Evolutionary conservation across 345 rosid genomes (phyloP).

Genomic region (Linum lewisii): DNA sequence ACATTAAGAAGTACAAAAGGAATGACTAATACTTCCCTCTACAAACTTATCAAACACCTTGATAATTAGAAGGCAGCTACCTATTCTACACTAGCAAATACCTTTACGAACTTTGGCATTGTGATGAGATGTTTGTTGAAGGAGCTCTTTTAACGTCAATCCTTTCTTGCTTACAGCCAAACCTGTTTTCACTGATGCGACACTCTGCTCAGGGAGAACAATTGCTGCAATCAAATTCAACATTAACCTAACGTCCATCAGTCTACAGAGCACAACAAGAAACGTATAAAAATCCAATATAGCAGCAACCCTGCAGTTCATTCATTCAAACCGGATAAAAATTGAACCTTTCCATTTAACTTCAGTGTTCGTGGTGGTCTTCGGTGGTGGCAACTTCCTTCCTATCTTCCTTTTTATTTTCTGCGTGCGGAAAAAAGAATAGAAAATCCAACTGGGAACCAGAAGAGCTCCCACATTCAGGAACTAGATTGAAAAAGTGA

Average conservation of each 20-base stretch:
- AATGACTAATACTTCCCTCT: too few relatives aligned
- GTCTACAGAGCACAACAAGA: background rate
- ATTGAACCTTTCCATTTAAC: slow-evolving; percentile 67
- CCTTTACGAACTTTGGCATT: slow-evolving; percentile 78
- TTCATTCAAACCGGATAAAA: background rate
- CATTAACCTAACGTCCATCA: background rate
- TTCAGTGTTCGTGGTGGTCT: slow-evolving; percentile 81
- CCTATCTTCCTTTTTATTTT: slow-evolving; percentile 91
- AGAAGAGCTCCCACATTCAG: background rate
- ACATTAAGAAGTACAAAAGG: too few relatives aligned
- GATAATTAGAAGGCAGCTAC: background rate
- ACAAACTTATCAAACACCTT: background rate
- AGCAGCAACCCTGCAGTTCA: background rate
- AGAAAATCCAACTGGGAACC: background rate
- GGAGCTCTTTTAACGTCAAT: slow-evolving; percentile 76
- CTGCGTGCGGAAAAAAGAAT: slow-evolving; percentile 25
- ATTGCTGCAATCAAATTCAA: slow-evolving; percentile 42
- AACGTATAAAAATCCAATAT: background rate
- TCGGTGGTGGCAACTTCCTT: slow-evolving; percentile 75
- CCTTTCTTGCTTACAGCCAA: slow-evolving; percentile 84
- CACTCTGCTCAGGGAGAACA: slow-evolving; percentile 83
- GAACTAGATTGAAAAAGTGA: background rate
- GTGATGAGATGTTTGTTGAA: slow-evolving; percentile 73
- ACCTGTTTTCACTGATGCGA: slow-evolving; percentile 67
- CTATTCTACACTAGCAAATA: slow-evolving; percentile 8